Evolutionary conservation across 1,139 yeast genomes (phyloP).

Genomic region (Blastobotrys apis): DNA sequence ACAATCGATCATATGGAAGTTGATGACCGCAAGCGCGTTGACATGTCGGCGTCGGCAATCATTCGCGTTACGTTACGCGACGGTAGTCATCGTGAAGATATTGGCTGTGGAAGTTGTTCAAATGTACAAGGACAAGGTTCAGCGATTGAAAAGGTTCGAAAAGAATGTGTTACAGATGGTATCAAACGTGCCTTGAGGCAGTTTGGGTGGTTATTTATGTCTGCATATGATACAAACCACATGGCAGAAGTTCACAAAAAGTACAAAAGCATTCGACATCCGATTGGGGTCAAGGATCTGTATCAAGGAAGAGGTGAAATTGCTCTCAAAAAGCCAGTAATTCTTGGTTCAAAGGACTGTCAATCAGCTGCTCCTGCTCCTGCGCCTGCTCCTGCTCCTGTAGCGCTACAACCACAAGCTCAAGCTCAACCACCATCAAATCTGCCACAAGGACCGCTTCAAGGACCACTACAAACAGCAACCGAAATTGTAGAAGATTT

Average conservation of each 20-base stretch:
- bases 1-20: slow-evolving; percentile 35
- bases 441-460: slow-evolving; percentile 52
- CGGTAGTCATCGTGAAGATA: slow-evolving; percentile 73
- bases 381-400: background rate
- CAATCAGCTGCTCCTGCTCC: background rate
- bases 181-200: slow-evolving; percentile 68
- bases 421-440: background rate
- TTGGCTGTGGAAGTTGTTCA: slow-evolving; percentile 70
- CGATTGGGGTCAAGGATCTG: background rate
- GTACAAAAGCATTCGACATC: background rate
- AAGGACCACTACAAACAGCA: slow-evolving; percentile 60
- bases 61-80: slow-evolving; percentile 67
- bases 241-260: slow-evolving; percentile 6
- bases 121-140: slow-evolving; percentile 58
- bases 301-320: slow-evolving; percentile 3
- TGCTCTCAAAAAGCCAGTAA: background rate
- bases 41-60: slow-evolving; percentile 58
- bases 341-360: background rate
- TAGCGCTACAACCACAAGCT: background rate
- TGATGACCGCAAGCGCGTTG: slow-evolving; percentile 41
- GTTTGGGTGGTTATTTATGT: slow-evolving; percentile 46
- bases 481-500: background rate
- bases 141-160: slow-evolving; percentile 72
- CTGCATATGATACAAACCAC: slow-evolving; percentile 5
- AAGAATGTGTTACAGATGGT: slow-evolving; percentile 78